A percentile compares a stretch with the other conserved stretches of the same genome.
phyloP scores from a whole-genome alignment of 805 yeast genomes.

The Yarrowia divulgata region DNA sequence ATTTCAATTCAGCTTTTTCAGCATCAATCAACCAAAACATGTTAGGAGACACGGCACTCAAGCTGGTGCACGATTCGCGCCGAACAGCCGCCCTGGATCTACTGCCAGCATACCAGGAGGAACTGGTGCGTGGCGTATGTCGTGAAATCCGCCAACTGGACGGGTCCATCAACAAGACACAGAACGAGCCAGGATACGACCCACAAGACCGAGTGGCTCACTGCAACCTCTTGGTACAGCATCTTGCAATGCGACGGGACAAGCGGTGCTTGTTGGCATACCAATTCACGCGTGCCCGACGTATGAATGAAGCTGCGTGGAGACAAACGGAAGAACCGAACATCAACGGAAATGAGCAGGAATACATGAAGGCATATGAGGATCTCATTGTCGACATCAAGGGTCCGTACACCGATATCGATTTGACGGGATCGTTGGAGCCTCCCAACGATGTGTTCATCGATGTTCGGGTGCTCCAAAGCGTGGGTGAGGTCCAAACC shows the following conservation, averaged over 20 bases:
- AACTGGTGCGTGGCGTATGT: slow-evolving; percentile 69
- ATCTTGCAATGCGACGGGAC: slow-evolving; percentile 81
- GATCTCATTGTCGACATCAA: slow-evolving; percentile 78
- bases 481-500: slow-evolving; percentile 97
- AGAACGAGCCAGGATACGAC: slow-evolving; percentile 44
- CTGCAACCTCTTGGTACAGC: slow-evolving; percentile 63
- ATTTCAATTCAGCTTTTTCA: not conserved
- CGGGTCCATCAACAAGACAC: slow-evolving; percentile 63
- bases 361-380: slow-evolving; percentile 73
- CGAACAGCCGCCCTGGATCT: slow-evolving; percentile 70
- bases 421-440: slow-evolving; percentile 82
- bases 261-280: slow-evolving; percentile 90
- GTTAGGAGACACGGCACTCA: slow-evolving; percentile 90
- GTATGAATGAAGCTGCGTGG: slow-evolving; percentile 76
- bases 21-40: slow-evolving; percentile 51
- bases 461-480: slow-evolving; percentile 90
- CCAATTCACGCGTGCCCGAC: slow-evolving; percentile 71
- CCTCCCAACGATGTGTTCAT: slow-evolving; percentile 93
- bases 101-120: slow-evolving; percentile 75
- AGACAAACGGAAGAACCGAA: slow-evolving; percentile 54
- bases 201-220: slow-evolving; percentile 49
- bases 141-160: slow-evolving; percentile 65
- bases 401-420: slow-evolving; percentile 81
- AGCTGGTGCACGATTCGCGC: slow-evolving; percentile 85
- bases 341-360: slow-evolving; percentile 80